These are phyloP conservation scores for Skeletonema menzelii DNA, from an alignment of 108 stramenopile species.

Conservation along the genomic window DNA sequence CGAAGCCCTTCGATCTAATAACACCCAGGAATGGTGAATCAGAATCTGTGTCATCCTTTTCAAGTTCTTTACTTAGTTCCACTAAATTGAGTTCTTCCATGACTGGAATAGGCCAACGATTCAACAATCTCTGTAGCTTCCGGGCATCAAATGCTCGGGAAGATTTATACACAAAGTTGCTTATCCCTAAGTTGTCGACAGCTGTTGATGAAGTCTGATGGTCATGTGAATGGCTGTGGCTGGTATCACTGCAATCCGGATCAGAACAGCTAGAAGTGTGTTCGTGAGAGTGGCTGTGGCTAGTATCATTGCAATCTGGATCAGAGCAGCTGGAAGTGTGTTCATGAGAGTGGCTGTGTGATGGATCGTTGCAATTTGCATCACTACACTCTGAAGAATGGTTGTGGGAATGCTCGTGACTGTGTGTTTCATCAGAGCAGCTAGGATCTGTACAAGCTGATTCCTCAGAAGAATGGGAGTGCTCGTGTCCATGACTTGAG, in stretches of 20 bases:
- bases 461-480: constrained; percentile 21
- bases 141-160: constrained; percentile 77
- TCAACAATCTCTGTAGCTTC: constrained; percentile 45
- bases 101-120: constrained; percentile 77
- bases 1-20: constrained; percentile 90
- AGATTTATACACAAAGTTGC: constrained; percentile 87
- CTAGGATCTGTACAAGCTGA: constrained; percentile 13
- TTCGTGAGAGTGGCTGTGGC: constrained; percentile 20
- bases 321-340: constrained; percentile 41
- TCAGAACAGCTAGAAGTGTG: constrained; percentile 41
- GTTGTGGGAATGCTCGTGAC: constrained; percentile 31
- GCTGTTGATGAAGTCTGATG: constrained; percentile 43
- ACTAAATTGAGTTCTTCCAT: constrained; percentile 70
- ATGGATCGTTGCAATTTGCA: constrained; percentile 32
- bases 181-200: constrained; percentile 73
- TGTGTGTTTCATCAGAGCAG: constrained; percentile 33
- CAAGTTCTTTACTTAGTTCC: constrained; percentile 29
- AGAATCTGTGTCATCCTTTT: constrained; percentile 12
- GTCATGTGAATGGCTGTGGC: constrained; percentile 52
- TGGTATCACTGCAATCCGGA: constrained; percentile 44
- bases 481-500: constrained; percentile 14
- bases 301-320: constrained; percentile 43
- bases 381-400: constrained; percentile 28
- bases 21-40: constrained; percentile 57
- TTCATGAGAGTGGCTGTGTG: constrained; percentile 20